Conservation (phyloP, 257 asterid species). For the Nicotiana noctiflora region DNA sequence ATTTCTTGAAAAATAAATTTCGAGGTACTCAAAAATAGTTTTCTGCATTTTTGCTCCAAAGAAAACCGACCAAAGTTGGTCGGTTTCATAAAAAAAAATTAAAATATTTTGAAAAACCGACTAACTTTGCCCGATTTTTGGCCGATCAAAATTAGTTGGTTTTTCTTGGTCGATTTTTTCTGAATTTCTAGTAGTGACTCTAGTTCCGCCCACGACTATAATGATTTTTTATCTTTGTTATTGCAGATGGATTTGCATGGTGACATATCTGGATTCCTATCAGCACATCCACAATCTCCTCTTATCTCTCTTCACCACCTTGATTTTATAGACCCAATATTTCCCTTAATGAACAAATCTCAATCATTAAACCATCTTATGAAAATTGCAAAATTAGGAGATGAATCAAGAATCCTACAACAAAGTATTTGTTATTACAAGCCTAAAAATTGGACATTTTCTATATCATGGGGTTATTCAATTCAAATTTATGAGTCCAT, state of each 20-base stretch:
- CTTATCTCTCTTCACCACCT: conserved; percentile 45
- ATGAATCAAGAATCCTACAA: conserved; percentile 32
- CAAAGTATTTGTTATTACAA: conserved; percentile 38
- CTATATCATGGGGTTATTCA: conserved; percentile 48
- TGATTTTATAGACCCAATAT: conserved; percentile 35
- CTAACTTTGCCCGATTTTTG: too few relatives aligned
- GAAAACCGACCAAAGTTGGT: too few relatives aligned
- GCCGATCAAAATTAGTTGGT: too few relatives aligned
- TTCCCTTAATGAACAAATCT: conserved; percentile 32
- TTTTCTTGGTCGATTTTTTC: too few relatives aligned
- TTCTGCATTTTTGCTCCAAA: too few relatives aligned
- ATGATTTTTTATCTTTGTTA: neutral
- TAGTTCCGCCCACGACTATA: too few relatives aligned
- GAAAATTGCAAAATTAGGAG: conserved; percentile 25
- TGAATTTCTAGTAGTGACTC: too few relatives aligned
- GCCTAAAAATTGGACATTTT: conserved; percentile 34
- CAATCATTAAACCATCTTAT: conserved; percentile 29
- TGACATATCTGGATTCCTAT: conserved; percentile 36
- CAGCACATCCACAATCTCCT: conserved; percentile 45
- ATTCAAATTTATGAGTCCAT: conserved; percentile 29
- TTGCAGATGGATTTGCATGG: conserved; percentile 32
- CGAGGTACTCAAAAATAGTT: too few relatives aligned
- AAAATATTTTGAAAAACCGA: too few relatives aligned
- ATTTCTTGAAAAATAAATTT: too few relatives aligned
- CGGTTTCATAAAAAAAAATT: too few relatives aligned